Evolutionary conservation across 1,139 yeast species (phyloP).

Genomic region (Fermentozyma sake): DNA sequence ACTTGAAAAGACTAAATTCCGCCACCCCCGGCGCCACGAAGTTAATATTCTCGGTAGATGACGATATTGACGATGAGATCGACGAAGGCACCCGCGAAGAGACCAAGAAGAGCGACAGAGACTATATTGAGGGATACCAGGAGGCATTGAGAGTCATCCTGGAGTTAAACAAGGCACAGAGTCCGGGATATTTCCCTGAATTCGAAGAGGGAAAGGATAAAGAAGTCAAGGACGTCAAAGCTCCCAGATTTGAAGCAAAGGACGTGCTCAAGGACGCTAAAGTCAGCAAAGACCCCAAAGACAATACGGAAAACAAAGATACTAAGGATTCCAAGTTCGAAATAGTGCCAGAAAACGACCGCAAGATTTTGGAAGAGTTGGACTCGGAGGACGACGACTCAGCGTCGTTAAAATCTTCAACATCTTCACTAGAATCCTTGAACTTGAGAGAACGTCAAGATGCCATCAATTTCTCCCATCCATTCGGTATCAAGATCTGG

Average conservation of each 20-base stretch:
- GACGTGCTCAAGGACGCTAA: constrained; percentile 9
- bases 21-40: constrained; percentile 21
- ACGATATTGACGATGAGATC: constrained; percentile 45
- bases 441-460: constrained; percentile 92
- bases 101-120: constrained; percentile 37
- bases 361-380: too few species aligned
- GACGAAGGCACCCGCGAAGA: constrained; percentile 42
- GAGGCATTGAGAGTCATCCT: constrained; percentile 53
- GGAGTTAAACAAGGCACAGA: neutral
- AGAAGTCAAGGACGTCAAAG: constrained; percentile 1
- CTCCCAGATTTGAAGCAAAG: constrained; percentile 2
- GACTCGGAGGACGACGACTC: constrained; percentile 5
- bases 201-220: constrained; percentile 1
- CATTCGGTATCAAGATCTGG: constrained; percentile 98
- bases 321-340: neutral
- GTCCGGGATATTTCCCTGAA: constrained; percentile 10
- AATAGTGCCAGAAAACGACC: neutral
- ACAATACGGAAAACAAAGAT: constrained; percentile 3
- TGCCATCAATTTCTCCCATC: constrained; percentile 95
- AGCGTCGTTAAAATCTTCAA: constrained; percentile 35
- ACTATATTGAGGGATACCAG: constrained; percentile 66
- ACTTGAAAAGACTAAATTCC: constrained; percentile 19
- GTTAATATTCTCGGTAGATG: constrained; percentile 67
- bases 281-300: neutral
- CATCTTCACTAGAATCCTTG: constrained; percentile 68